phyloP scores from a whole-genome alignment of 441 rosid genomes.

The Erodium moschatum region DNA sequence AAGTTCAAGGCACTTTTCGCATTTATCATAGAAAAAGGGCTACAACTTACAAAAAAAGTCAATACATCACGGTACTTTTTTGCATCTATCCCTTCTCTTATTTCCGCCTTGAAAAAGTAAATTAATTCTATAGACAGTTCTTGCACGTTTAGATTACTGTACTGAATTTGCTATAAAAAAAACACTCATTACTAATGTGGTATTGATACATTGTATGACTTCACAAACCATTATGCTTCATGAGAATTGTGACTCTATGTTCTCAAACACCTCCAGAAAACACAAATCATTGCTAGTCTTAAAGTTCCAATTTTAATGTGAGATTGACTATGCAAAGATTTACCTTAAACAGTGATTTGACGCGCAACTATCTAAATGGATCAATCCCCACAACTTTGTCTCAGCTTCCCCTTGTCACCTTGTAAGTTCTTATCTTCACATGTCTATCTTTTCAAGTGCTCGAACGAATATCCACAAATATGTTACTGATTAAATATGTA shows the following conservation, averaged over 20 bases:
- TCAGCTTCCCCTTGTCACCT: conserved; percentile 34
- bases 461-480: background rate
- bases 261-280: background rate
- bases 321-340: background rate
- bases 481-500: background rate
- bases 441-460: background rate
- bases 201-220: background rate
- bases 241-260: background rate
- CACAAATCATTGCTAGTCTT: background rate
- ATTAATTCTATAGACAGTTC: background rate
- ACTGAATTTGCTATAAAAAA: too few species aligned
- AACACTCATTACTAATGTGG: too few species aligned
- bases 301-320: background rate
- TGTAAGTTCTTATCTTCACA: conserved; percentile 34
- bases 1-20: background rate
- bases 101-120: too few species aligned
- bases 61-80: too few species aligned
- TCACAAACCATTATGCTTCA: conserved; percentile 3
- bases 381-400: conserved; percentile 52
- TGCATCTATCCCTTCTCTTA: too few species aligned
- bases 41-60: too few species aligned
- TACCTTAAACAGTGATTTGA: conserved; percentile 45
- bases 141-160: background rate
- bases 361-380: conserved; percentile 65
- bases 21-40: too few species aligned